Base-by-base conservation (phyloP, 2,329 filamentous ascomycete genomes). In the Trichophaea hybrida region DNA sequence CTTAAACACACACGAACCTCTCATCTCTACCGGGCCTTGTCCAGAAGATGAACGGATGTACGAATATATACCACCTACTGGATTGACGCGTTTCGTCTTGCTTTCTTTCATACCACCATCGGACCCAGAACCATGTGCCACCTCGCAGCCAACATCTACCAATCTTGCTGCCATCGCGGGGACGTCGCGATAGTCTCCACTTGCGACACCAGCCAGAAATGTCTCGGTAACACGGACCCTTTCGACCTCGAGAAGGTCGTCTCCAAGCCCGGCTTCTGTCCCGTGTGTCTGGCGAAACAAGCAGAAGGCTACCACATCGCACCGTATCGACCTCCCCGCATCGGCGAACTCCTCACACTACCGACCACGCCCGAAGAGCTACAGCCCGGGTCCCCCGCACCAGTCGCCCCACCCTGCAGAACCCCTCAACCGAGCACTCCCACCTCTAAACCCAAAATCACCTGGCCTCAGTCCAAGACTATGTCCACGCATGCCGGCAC, bases 81-180 rank as follows among this genome's bases (percentile, higher is more conserved):
- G 24, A 24, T 24, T 24, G 24, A 24, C 24, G 24, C 24, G 24
- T 3, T 24, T 51, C 48, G 48, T 12, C 48, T n/a, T 53, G 13
- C 34, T n/a, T 35, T 53, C 50, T 35, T 8, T 12, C 34, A 10
- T 13, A 53, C 1, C 50, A 32, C n/a, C 32, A 13, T 33, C 12
- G 34, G 1, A 31, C 6, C 48, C n/a, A 6, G 15, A 13, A 50
- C n/a, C 31, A 53, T 53, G 50, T 53, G 50, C 24, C 24, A 53
- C n/a, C 34, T 53, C 50, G 15, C n/a, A 53, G 50, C 50, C 33
- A 17, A 37, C 50, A 53, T 55, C 40, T 55, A 55, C 38, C 15
- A 40, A 13, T 12, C 15, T 12, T 55, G 53, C 53, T 44, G 53
- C 15, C 53, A 55, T 35, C 53, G 53, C 35, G 53, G 53, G 33